Conservation (phyloP, 257 asterid species). For the Solanum appendiculatum region DNA sequence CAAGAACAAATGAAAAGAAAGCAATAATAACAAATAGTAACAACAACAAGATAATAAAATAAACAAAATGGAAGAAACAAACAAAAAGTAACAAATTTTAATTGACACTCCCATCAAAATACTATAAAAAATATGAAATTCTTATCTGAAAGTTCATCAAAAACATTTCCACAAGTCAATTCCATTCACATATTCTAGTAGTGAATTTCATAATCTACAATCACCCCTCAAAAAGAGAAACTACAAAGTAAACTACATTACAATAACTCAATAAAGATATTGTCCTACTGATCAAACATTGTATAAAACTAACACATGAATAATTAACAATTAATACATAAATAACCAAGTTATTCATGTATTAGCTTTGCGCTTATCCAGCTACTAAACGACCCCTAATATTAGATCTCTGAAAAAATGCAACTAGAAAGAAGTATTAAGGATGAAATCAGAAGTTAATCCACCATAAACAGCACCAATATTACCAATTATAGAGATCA, state of each 20-base stretch:
- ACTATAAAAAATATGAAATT: background rate
- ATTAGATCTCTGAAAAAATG: background rate
- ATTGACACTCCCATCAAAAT: background rate
- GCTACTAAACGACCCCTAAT: too few species aligned
- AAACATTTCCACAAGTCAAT: background rate
- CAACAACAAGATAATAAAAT: too few species aligned
- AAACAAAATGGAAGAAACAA: too few species aligned
- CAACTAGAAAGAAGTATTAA: background rate
- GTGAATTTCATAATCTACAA: too few species aligned
- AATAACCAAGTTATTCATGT: background rate
- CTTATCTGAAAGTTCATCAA: background rate
- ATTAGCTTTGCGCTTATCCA: background rate
- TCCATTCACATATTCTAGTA: background rate
- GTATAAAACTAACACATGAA: too few species aligned
- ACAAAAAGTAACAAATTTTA: background rate
- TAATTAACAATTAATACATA: too few species aligned
- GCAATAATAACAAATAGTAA: too few species aligned
- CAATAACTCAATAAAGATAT: too few species aligned
- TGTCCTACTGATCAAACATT: rapidly evolving
- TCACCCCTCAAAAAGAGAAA: background rate
- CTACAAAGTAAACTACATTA: background rate
- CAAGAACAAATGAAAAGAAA: background rate
- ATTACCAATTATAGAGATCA: constrained; percentile 58
- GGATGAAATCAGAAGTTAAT: constrained; percentile 30
- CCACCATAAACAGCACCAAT: constrained; percentile 52